Evolutionary conservation across 2,329 filamentous ascomycete genomes (phyloP), one percentile per base, ranked within the genome.

Genomic region (Colletotrichum scovillei): DNA sequence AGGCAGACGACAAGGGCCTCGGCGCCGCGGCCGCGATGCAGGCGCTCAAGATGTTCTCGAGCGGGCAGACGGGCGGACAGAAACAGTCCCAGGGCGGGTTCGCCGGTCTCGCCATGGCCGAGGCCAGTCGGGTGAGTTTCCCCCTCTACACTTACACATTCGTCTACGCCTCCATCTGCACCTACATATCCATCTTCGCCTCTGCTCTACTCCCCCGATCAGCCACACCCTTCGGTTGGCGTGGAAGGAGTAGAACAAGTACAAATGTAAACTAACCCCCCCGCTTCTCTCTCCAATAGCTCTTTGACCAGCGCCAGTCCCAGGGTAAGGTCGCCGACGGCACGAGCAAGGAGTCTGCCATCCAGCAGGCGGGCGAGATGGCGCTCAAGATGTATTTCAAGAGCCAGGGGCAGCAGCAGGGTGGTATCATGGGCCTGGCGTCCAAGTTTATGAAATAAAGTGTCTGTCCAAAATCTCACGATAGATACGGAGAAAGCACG

Each of bases 321-420:
- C 82, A 88, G 76, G 89, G 89, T 77, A 87, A 88, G 76, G 84
- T 90, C 24, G 80, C 85, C 3, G 82, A 87, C 28, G 87, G 88
- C 30, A 89, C 92, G 5, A 93, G 90, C 83, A 98, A 98, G 89
- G 91, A 98, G 83, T 92, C 91, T 60, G 94, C 91, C 63, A 86
- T 98, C 59, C 91, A 93, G 80, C 87, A 92, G 81, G 95, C 95
- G 3, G 95, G 92, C 1, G 92, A 97, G 87, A 93, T 94, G 89
- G 95, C 95, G 3, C 83, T 98, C 78, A 95, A 97, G 89, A 93
- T 98, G 90, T 98, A 95, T 83, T 85, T 97, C 86, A 95, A 97
- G 89, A 91, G 89, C 77, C 88, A 95, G 81, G 88, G 88, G 24
- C 82, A 87, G 75, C 84, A 86, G 46, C 81, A 84, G n/a, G 82